Evolutionary conservation across 108 stramenopile species (phyloP).

Genomic region (Skeletonema tropicum): DNA sequence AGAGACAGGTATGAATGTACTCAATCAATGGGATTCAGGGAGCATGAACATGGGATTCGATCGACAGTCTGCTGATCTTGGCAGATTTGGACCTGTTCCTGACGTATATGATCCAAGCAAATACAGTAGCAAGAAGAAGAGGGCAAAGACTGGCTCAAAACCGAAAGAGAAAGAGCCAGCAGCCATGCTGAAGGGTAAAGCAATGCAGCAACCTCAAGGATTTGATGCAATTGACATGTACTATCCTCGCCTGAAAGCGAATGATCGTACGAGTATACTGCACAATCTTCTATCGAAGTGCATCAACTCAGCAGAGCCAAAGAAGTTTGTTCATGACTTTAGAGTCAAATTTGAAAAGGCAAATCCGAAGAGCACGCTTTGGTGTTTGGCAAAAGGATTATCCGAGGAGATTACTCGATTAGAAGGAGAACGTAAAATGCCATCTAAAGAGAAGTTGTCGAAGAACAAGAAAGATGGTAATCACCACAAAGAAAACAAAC

Average conservation of each 20-base stretch:
- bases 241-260: slow-evolving; percentile 9
- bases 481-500: slow-evolving; percentile 10
- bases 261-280: not conserved
- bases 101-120: slow-evolving; percentile 3
- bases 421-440: slow-evolving; percentile 4
- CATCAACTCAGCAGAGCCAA: not conserved
- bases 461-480: not conserved
- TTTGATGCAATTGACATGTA: slow-evolving; percentile 11
- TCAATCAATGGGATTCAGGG: not conserved
- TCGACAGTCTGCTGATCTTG: not conserved
- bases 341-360: slow-evolving; percentile 9
- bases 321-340: slow-evolving; percentile 13
- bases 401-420: slow-evolving; percentile 4
- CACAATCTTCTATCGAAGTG: not conserved
- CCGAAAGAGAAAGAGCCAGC: not conserved
- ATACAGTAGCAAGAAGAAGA: not conserved
- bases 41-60: not conserved
- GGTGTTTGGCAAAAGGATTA: not conserved
- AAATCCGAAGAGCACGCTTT: not conserved
- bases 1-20: not conserved
- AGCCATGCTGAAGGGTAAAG: slow-evolving; percentile 13
- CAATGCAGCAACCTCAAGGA: slow-evolving; percentile 10
- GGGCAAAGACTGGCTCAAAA: not conserved
- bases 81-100: not conserved
- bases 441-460: slow-evolving; percentile 3